phyloP scores from a whole-genome alignment of 164 flowering plant species.

The Malania oleifera region DNA sequence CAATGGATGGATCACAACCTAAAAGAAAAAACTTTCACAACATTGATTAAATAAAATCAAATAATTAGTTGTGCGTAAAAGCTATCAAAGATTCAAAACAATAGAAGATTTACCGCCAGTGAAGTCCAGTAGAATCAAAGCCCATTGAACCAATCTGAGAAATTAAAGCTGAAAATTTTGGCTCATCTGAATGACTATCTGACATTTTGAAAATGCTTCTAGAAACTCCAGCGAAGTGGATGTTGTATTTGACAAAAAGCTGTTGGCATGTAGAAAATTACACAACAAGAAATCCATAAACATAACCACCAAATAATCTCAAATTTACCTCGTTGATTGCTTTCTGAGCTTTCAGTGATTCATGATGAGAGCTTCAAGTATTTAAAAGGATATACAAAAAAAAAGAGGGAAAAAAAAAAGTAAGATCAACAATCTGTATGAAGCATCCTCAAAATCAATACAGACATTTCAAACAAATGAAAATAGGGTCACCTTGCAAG shows the following conservation, averaged over 20 bases:
- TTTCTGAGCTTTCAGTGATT: slow-evolving; percentile 88
- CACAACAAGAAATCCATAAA: slow-evolving; percentile 2
- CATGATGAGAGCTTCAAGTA: slow-evolving; percentile 83
- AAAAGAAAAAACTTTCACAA: background rate
- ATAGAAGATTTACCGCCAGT: slow-evolving; percentile 72
- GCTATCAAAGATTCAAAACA: background rate
- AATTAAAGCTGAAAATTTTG: slow-evolving; percentile 60
- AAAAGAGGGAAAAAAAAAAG: slow-evolving; percentile 1
- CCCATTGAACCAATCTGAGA: slow-evolving; percentile 84
- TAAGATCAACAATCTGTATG: slow-evolving; percentile 5
- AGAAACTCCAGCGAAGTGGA: slow-evolving; percentile 81
- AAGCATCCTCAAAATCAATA: background rate
- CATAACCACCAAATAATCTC: background rate
- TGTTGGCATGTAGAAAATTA: slow-evolving; percentile 25
- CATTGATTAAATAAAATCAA: background rate
- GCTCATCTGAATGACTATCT: slow-evolving; percentile 40
- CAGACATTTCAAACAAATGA: background rate
- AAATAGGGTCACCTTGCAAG: slow-evolving; percentile 59
- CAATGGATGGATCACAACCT: background rate
- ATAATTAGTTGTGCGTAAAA: too few species aligned
- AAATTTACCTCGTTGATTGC: slow-evolving; percentile 82
- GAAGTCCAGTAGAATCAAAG: slow-evolving; percentile 70
- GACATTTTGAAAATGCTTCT: slow-evolving; percentile 49
- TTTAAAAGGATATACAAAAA: too few species aligned
- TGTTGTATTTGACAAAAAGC: slow-evolving; percentile 96